Percentiles rank a stretch among this genome's conserved stretches.
Evolutionary conservation across 2,329 filamentous ascomycete genomes (phyloP).

Genomic region (Diplodia intermedia): DNA sequence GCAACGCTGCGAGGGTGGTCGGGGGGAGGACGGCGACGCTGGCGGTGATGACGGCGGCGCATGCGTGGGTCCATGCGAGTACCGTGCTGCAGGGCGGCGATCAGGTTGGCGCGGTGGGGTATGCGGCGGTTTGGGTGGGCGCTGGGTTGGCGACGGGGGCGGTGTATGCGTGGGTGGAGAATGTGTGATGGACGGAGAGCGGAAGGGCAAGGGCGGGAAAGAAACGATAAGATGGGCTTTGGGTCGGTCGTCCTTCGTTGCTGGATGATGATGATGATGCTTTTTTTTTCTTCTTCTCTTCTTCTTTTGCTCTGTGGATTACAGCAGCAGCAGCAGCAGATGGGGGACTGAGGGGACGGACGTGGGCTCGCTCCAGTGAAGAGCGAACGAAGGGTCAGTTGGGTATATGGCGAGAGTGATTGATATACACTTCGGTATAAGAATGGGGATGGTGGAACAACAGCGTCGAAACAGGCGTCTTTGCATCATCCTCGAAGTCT

Average conservation of each 20-base stretch:
- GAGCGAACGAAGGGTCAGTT: too few species aligned
- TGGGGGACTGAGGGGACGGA: too few species aligned
- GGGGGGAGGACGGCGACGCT: slow-evolving; percentile 62
- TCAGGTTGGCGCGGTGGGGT: slow-evolving; percentile 71
- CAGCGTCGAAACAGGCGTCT: too few species aligned
- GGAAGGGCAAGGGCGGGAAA: not conserved
- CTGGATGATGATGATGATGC: too few species aligned
- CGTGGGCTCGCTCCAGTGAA: too few species aligned
- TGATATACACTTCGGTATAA: too few species aligned
- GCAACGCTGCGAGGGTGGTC: slow-evolving; percentile 64
- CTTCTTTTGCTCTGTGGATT: too few species aligned
- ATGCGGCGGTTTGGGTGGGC: slow-evolving; percentile 76
- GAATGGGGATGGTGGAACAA: too few species aligned
- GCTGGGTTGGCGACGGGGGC: slow-evolving; percentile 68
- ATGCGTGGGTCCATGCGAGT: slow-evolving; percentile 69
- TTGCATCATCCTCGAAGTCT: too few species aligned
- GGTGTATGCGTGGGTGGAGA: slow-evolving; percentile 60
- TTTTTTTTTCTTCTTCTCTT: too few species aligned
- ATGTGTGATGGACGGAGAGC: slow-evolving; percentile 35
- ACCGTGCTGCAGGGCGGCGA: slow-evolving; percentile 73
- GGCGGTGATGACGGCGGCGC: slow-evolving; percentile 54
- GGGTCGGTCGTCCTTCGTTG: not conserved
- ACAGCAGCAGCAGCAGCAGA: too few species aligned
- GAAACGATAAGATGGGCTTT: not conserved
- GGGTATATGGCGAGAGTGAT: too few species aligned